A percentile compares a stretch with the other conserved stretches of the same genome.
Evolutionary conservation across 2,329 filamentous ascomycete genomes (phyloP).

Genomic region (Aureobasidium melanogenum): DNA sequence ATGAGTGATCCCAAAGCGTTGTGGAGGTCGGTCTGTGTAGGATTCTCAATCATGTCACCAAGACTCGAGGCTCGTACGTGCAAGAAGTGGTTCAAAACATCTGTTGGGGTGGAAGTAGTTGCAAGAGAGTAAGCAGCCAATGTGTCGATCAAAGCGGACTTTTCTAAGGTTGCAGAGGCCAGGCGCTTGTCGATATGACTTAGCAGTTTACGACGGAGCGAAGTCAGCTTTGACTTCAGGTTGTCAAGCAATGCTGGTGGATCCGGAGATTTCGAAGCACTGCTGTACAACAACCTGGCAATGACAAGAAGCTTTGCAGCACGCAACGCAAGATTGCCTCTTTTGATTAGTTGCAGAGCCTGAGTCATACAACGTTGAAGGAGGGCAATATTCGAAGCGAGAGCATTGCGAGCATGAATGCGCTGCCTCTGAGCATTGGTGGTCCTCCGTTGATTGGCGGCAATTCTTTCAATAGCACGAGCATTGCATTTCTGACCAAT

Average conservation of each 20-base stretch:
- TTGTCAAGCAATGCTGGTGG: slow-evolving; percentile 50
- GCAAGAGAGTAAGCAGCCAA: slow-evolving; percentile 75
- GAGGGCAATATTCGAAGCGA: slow-evolving; percentile 45
- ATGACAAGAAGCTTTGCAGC: slow-evolving; percentile 62
- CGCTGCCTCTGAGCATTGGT: slow-evolving; percentile 10
- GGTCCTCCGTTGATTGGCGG: slow-evolving; percentile 26
- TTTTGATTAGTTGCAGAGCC: slow-evolving; percentile 45
- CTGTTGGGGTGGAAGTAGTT: slow-evolving; percentile 68
- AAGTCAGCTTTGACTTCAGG: slow-evolving; percentile 54
- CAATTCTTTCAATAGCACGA: slow-evolving; percentile 58
- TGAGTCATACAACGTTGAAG: slow-evolving; percentile 47
- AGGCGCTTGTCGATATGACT: slow-evolving; percentile 51
- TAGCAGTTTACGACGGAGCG: slow-evolving; percentile 55
- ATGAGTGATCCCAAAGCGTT: slow-evolving; percentile 65
- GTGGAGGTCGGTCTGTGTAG: slow-evolving; percentile 46
- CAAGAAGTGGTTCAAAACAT: slow-evolving; percentile 72
- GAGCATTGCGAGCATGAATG: slow-evolving; percentile 20
- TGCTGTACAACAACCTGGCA: slow-evolving; percentile 65
- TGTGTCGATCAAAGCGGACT: slow-evolving; percentile 53
- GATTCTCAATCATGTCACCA: slow-evolving; percentile 48
- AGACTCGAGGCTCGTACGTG: slow-evolving; percentile 63
- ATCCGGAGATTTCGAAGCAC: slow-evolving; percentile 47
- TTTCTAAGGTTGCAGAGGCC: slow-evolving; percentile 28
- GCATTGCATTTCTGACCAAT: slow-evolving; percentile 74
- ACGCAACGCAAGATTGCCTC: slow-evolving; percentile 42